These are phyloP conservation scores for Chytriomyces sp. DNA, from an alignment of 192 early-diverging fungal species.

Conservation along the genomic window DNA sequence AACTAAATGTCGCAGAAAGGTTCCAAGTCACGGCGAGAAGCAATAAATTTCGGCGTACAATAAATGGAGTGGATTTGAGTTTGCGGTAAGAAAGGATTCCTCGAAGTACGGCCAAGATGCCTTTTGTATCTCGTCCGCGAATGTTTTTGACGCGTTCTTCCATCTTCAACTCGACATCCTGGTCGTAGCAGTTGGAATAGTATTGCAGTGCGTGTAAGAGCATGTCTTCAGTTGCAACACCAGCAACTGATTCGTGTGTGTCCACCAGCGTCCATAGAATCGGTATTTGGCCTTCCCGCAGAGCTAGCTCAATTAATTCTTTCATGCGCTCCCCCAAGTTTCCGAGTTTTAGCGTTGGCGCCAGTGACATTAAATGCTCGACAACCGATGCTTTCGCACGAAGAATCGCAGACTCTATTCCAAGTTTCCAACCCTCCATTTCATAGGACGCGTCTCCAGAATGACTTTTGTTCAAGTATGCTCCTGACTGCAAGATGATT, in stretches of 20 bases:
- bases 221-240: background rate
- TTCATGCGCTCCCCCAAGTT: background rate
- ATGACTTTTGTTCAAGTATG: background rate
- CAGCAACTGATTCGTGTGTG: background rate
- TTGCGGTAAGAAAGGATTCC: conserved; percentile 1
- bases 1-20: background rate
- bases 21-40: conserved; percentile 20
- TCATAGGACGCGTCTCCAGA: no score
- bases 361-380: conserved; percentile 5
- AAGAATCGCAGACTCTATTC: conserved; percentile 11
- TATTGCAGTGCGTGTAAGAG: background rate
- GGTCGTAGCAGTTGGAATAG: background rate
- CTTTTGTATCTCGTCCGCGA: conserved; percentile 21
- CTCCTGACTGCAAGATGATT: background rate
- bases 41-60: conserved; percentile 5
- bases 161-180: background rate
- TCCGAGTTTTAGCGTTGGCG: background rate
- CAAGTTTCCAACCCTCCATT: conserved; percentile 26
- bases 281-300: conserved; percentile 1
- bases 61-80: background rate
- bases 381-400: background rate
- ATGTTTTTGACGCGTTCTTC: conserved; percentile 23
- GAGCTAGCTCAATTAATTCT: background rate
- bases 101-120: conserved; percentile 1
- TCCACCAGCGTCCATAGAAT: conserved; percentile 15